Conservation (phyloP, 2,329 filamentous ascomycete species). For the Fusarium lateritium region DNA sequence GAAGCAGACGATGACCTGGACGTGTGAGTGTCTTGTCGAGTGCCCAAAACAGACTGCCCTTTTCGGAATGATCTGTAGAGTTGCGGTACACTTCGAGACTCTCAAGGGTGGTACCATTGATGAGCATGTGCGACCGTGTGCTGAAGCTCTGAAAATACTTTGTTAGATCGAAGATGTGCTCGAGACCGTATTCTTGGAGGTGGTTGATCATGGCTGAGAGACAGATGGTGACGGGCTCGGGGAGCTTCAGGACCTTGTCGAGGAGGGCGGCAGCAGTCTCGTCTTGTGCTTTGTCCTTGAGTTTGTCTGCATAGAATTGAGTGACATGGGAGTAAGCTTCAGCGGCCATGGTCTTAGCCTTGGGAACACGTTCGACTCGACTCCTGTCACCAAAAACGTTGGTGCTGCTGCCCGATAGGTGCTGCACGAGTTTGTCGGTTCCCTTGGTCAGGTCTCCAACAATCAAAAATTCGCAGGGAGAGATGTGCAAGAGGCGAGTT, state of each 20-base stretch:
- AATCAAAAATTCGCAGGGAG: slow-evolving; percentile 94
- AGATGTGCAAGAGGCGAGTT: slow-evolving; percentile 93
- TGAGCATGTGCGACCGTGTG: slow-evolving; percentile 92
- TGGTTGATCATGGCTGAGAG: slow-evolving; percentile 97
- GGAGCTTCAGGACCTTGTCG: slow-evolving; percentile 87
- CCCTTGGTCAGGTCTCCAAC: slow-evolving; percentile 91
- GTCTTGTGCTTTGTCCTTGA: slow-evolving; percentile 73
- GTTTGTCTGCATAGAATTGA: slow-evolving; percentile 90
- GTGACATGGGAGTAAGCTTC: slow-evolving; percentile 92
- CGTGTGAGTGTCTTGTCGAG: slow-evolving; percentile 92
- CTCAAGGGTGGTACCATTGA: slow-evolving; percentile 94
- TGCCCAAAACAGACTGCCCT: slow-evolving; percentile 95
- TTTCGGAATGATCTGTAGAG: slow-evolving; percentile 86
- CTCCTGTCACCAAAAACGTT: slow-evolving; percentile 95
- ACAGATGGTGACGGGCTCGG: slow-evolving; percentile 90
- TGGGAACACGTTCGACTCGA: slow-evolving; percentile 84
- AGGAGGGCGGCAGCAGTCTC: slow-evolving; percentile 76
- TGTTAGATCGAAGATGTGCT: slow-evolving; percentile 95
- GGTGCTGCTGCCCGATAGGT: slow-evolving; percentile 89
- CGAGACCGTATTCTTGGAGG: slow-evolving; percentile 89
- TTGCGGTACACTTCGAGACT: slow-evolving; percentile 97
- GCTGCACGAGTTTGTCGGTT: slow-evolving; percentile 91
- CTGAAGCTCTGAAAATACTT: slow-evolving; percentile 98
- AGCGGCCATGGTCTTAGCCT: slow-evolving; percentile 84
- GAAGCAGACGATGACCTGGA: slow-evolving; percentile 87